Base-by-base conservation (phyloP, 129 eudicot species). In the Flaveria robusta region DNA sequence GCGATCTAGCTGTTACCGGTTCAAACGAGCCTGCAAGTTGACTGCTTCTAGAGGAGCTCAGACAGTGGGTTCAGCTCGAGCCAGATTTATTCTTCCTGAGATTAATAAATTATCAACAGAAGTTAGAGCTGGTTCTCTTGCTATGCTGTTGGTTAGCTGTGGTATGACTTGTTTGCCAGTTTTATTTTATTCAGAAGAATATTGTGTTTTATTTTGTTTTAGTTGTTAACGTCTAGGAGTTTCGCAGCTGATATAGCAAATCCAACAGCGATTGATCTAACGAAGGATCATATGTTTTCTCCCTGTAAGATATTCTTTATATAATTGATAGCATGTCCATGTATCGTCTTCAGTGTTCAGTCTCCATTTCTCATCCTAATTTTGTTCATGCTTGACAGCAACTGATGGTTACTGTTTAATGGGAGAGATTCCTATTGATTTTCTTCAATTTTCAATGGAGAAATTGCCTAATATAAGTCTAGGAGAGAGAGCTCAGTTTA, bases 81-180 rank as follows among this genome's bases (percentile, higher is more conserved):
- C 83, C 37, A 85, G 79, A 29, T 95, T 95, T 78, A 80, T 86
- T 75, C 90, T 95, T 37, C 99, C 99, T 63, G 99, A 95, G 82
- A 83, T 89, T 23, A 83, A 80, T 74, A 89, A 85, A 71, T 80
- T 91, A 68, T 86, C 91, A 70, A 76, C 74, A 51, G 94, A 87
- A 56, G 81, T 85, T 74, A 82, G 73, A 74, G 82, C 90, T 45
- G 90, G 96, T 41, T 81, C 93, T 70, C 82, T 86, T 80, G 63
- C 75, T 45, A 83, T 95, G 70, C 84, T 91, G 86, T 87, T 95
- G 78, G 82, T 91, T 64, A 89, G 97, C 84, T 89, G 88, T 77
- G 97, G 99, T 95, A 95, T 79, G 88, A 9, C 66, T 49, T 59
- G 7, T 66, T 51, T 71, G 18, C 9, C 14, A 45, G 3, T 75